phyloP scores from a whole-genome alignment of 129 eudicot species.

The Smallanthus sonchifolius region DNA sequence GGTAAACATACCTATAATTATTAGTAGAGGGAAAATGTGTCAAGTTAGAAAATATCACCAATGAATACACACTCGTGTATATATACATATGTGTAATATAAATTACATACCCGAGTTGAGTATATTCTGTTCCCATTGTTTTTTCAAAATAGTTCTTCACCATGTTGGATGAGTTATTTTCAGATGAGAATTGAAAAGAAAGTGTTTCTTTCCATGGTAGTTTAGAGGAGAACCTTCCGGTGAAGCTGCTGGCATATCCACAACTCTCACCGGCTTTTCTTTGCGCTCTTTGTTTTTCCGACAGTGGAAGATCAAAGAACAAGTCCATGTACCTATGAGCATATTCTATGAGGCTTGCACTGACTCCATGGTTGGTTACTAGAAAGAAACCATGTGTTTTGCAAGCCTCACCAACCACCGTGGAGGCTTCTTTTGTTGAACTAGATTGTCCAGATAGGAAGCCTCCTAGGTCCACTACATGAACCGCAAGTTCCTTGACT shows the following conservation, averaged over 20 bases:
- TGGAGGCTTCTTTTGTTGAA: constrained; percentile 32
- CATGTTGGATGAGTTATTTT: constrained; percentile 32
- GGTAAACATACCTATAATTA: constrained; percentile 45
- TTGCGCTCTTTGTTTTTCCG: constrained; percentile 48
- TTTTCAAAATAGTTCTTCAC: constrained; percentile 48
- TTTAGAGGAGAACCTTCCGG: constrained; percentile 55
- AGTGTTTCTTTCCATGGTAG: constrained; percentile 79
- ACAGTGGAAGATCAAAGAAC: constrained; percentile 50
- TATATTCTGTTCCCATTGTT: constrained; percentile 46
- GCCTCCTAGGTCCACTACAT: constrained; percentile 41
- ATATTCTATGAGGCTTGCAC: constrained; percentile 33
- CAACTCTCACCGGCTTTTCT: constrained; percentile 63
- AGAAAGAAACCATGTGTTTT: constrained; percentile 53
- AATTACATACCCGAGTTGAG: constrained; percentile 41
- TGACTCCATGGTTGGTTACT: constrained; percentile 51
- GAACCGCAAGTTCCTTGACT: constrained; percentile 35
- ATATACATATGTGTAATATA: neutral
- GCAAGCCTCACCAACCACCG: constrained; percentile 47
- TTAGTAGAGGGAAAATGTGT: neutral
- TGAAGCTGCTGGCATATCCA: constrained; percentile 72
- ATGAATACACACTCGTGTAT: neutral
- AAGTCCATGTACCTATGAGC: constrained; percentile 48
- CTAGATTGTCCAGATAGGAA: constrained; percentile 35
- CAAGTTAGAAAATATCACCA: neutral
- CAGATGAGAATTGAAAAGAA: constrained; percentile 45